These are phyloP conservation scores for Anthostomella pinea DNA, from an alignment of 2,329 filamentous ascomycete species.

Conservation along the genomic window DNA sequence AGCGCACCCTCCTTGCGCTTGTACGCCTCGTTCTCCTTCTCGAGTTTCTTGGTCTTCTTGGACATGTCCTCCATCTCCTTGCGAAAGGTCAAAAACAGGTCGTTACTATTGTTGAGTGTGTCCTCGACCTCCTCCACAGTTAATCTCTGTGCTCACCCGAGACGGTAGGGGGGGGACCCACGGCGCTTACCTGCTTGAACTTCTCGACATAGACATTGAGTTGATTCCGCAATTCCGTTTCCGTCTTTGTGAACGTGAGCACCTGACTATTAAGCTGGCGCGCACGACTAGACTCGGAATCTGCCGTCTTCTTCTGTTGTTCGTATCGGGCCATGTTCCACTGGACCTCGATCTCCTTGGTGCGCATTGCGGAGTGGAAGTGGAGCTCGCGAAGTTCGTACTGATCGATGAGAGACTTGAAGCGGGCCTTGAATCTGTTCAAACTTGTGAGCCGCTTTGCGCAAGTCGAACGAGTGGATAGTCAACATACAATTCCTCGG, in stretches of 20 bases:
- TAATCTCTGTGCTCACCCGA: slow-evolving; percentile 33
- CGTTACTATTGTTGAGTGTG: slow-evolving; percentile 96
- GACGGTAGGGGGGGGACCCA: slow-evolving; percentile 25
- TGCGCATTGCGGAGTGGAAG: slow-evolving; percentile 86
- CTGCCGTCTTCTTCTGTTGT: slow-evolving; percentile 83
- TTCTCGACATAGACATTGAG: slow-evolving; percentile 99
- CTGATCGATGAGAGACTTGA: slow-evolving; percentile 94
- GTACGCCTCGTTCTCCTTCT: slow-evolving; percentile 91
- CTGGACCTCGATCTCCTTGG: slow-evolving; percentile 94
- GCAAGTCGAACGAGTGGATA: not conserved
- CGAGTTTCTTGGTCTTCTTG: slow-evolving; percentile 94
- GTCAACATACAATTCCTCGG: slow-evolving; percentile 78
- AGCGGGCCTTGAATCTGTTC: slow-evolving; percentile 75
- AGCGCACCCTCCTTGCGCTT: slow-evolving; percentile 92
- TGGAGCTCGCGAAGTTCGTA: slow-evolving; percentile 94
- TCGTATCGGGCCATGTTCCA: slow-evolving; percentile 87
- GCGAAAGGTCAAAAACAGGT: slow-evolving; percentile 91
- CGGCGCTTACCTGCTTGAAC: slow-evolving; percentile 86
- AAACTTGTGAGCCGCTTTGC: slow-evolving; percentile 30
- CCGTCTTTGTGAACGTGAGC: slow-evolving; percentile 92
- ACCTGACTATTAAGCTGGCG: slow-evolving; percentile 88
- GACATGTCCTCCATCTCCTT: slow-evolving; percentile 99
- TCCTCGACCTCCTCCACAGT: slow-evolving; percentile 81
- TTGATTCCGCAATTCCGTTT: slow-evolving; percentile 88
- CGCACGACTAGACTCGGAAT: slow-evolving; percentile 74